phyloP scores from a whole-genome alignment of 208 protist genomes.

The Borovskyia barvae region DNA sequence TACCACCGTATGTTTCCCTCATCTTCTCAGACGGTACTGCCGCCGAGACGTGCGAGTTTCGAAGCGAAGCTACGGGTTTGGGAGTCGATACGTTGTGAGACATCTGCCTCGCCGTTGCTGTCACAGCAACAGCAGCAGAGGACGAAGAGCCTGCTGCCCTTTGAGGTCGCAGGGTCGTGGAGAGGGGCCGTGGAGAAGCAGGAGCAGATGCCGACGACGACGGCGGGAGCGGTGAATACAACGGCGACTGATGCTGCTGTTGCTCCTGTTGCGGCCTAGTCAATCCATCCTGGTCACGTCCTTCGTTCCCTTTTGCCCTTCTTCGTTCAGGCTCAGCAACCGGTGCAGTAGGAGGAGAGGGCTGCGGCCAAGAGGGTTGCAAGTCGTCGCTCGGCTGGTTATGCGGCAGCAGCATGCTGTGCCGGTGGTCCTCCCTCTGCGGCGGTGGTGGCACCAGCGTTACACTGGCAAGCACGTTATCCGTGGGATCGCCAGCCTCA shows the following conservation, averaged over 20 bases:
- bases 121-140: no score
- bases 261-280: background rate
- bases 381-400: no score
- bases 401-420: background rate
- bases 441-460: slow-evolving; percentile 1
- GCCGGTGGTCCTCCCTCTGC: slow-evolving; percentile 9
- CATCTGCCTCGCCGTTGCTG: no score
- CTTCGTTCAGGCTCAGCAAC: background rate
- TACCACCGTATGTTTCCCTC: no score
- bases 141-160: no score
- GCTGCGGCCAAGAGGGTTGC: no score
- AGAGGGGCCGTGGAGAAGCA: background rate
- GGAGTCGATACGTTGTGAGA: no score
- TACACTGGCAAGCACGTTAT: slow-evolving; percentile 16
- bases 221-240: background rate
- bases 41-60: no score
- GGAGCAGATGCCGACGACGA: background rate
- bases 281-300: background rate
- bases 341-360: background rate
- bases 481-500: slow-evolving; percentile 35
- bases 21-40: no score
- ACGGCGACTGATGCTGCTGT: background rate
- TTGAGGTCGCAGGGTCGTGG: no score
- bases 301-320: background rate
- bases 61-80: no score